These are phyloP conservation scores for Meira miltonrushii DNA, from an alignment of 1,284 basidiomycete species.

Conservation along the genomic window DNA sequence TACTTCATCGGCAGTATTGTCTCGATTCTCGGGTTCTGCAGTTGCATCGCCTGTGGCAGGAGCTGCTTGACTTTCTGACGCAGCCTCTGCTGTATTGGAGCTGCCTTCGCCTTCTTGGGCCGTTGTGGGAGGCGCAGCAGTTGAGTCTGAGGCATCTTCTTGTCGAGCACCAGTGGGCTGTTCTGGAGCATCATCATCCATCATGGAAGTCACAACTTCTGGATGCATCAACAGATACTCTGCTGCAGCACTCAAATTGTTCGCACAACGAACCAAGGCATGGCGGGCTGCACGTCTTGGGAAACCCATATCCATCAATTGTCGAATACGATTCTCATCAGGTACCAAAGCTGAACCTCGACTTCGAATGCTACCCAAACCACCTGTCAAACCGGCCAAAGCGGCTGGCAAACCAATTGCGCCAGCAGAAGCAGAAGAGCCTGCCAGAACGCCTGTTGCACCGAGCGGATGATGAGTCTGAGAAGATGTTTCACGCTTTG, in stretches of 20 bases:
- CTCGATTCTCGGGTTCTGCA: background rate
- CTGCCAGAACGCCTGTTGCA: background rate
- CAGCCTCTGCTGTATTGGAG: conserved; percentile 54
- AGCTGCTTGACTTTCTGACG: conserved; percentile 55
- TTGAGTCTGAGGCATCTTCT: background rate
- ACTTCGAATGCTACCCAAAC: background rate
- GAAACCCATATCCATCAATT: conserved; percentile 96
- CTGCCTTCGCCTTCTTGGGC: background rate
- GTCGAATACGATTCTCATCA: conserved; percentile 61
- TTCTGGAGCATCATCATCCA: conserved; percentile 15
- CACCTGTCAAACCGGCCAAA: conserved; percentile 7
- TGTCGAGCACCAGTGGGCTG: background rate
- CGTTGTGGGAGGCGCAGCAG: background rate
- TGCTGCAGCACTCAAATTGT: conserved; percentile 83
- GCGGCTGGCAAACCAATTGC: background rate
- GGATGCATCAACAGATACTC: conserved; percentile 69
- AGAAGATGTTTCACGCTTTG: background rate
- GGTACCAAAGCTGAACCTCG: conserved; percentile 15
- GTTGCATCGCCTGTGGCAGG: conserved; percentile 5
- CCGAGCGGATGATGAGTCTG: background rate
- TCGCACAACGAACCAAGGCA: conserved; percentile 75
- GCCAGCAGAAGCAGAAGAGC: background rate
- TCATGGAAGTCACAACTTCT: conserved; percentile 18
- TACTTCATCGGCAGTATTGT: background rate
- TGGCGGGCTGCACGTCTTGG: conserved; percentile 74